Base-by-base conservation (phyloP, 78 protist species). In the Dictyostelium citrinum region DNA sequence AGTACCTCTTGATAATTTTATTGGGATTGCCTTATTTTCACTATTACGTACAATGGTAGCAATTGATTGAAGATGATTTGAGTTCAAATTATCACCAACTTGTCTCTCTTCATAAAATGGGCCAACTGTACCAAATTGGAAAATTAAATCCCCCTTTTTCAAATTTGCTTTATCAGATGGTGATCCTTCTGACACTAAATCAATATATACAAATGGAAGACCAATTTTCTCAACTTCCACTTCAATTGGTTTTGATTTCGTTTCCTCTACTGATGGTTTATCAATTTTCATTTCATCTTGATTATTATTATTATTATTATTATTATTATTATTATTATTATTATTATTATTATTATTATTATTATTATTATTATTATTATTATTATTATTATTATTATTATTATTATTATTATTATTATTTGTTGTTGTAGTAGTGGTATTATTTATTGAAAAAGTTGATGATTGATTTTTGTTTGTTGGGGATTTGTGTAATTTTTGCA, bases 181-280 rank as follows among this genome's bases (percentile, higher is more conserved):
- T 67, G 93, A 88, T 5, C 93, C 93, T 11, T 67, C 51, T 49
- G 93, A 67, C 1, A 88, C 85, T 61, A 88, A 67, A 46, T 88
- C 93, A 39, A 88, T 78, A 67, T 88, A 88, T 67, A 88, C 93
- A 88, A 88, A 88, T 24, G 84, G 81, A 35, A 67, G 22, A 11
- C 22, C 72, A 51, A n/a, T 5, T 74, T 31, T 41, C 24, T 76
- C 61, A 22, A 37, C 37, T 29, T 61, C 85, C 4, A 12, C 41
- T 72, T 16, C n/a, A 9, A 16, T 22, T 8, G 17, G 43, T 22
- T 22, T 22, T 8, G 17, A n/a, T 22, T 22, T 75, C 3, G 60
- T 41, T 12, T 71, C 79, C 20, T 8, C 12, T 31, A 5, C 49
- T 16, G 16, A 5, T 75, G 31, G 60, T 11, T 71, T 64, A 17